A percentile compares a stretch with the other conserved stretches of the same genome.
phyloP scores from a whole-genome alignment of 108 stramenopile genomes.

The Epithemia pelagica region DNA sequence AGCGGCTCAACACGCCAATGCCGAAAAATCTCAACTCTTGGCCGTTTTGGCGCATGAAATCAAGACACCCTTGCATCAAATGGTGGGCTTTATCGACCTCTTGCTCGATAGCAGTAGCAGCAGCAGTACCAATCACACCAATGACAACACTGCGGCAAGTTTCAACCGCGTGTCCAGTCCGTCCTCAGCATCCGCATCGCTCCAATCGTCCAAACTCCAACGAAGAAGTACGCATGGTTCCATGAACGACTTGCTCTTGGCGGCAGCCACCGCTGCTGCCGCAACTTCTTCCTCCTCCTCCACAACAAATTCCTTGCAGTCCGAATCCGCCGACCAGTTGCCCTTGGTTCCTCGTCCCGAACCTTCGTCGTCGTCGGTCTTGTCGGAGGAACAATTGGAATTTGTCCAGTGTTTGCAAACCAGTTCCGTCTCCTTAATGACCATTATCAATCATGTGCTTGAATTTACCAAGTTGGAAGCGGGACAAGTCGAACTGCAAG shows the following conservation, averaged over 20 bases:
- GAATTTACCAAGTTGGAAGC: conserved; percentile 20
- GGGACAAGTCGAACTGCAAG: conserved; percentile 10
- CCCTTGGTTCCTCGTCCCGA: too few species aligned
- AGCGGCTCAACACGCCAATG: conserved; percentile 21
- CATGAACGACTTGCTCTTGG: too few species aligned
- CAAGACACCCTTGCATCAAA: conserved; percentile 31
- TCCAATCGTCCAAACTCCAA: too few species aligned
- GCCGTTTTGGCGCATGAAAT: conserved; percentile 20
- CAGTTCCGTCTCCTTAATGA: conserved; percentile 8
- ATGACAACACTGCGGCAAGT: not conserved
- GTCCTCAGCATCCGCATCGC: too few species aligned
- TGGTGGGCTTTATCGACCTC: conserved; percentile 36
- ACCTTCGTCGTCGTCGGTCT: not conserved
- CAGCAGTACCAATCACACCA: not conserved
- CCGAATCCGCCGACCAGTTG: too few species aligned
- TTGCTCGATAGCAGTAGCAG: not conserved
- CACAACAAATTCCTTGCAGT: too few species aligned
- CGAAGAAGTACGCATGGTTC: too few species aligned
- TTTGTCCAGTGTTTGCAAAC: conserved; percentile 5
- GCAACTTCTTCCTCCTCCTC: too few species aligned
- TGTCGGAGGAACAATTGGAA: conserved; percentile 16
- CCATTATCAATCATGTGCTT: conserved; percentile 21
- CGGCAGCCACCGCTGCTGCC: too few species aligned
- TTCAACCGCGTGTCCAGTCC: too few species aligned
- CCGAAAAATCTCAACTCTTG: conserved; percentile 37